phyloP scores from a whole-genome alignment of 805 yeast species.

The Wickerhamiella siamensis region DNA sequence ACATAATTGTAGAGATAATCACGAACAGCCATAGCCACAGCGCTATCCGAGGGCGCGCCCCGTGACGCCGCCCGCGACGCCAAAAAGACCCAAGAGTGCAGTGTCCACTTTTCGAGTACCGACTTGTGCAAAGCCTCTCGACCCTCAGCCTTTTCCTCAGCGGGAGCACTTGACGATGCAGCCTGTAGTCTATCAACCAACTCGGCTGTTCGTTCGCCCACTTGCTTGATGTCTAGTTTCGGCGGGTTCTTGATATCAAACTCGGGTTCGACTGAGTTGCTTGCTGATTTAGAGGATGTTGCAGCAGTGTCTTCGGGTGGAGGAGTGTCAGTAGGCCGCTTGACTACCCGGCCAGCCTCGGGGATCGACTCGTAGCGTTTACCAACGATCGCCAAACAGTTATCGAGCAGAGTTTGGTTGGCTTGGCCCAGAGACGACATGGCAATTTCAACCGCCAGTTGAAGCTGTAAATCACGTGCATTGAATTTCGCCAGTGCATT shows the following conservation, averaged over 20 bases:
- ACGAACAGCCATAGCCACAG: constrained; percentile 39
- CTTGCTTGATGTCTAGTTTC: background rate
- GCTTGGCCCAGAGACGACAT: constrained; percentile 48
- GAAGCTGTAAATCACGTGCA: constrained; percentile 50
- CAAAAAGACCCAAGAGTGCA: constrained; percentile 62
- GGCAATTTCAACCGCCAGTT: constrained; percentile 50
- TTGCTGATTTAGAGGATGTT: background rate
- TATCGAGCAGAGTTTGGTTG: constrained; percentile 37
- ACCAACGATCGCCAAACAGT: constrained; percentile 55
- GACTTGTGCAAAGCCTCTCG: constrained; percentile 17
- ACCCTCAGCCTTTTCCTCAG: background rate
- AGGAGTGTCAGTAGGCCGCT: constrained; percentile 6
- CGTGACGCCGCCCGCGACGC: constrained; percentile 69
- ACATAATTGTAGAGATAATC: constrained; percentile 59
- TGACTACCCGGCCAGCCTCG: background rate
- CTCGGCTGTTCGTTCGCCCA: background rate
- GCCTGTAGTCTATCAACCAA: constrained; percentile 9
- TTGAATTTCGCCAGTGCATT: constrained; percentile 57
- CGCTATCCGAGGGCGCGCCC: constrained; percentile 35
- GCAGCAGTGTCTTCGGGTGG: background rate
- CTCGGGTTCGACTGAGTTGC: background rate
- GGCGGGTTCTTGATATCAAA: background rate
- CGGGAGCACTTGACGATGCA: constrained; percentile 25
- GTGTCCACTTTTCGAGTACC: constrained; percentile 40
- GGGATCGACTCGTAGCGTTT: constrained; percentile 37